Conservation (phyloP, 1,284 basidiomycete species). For the Marasmius sp. region DNA sequence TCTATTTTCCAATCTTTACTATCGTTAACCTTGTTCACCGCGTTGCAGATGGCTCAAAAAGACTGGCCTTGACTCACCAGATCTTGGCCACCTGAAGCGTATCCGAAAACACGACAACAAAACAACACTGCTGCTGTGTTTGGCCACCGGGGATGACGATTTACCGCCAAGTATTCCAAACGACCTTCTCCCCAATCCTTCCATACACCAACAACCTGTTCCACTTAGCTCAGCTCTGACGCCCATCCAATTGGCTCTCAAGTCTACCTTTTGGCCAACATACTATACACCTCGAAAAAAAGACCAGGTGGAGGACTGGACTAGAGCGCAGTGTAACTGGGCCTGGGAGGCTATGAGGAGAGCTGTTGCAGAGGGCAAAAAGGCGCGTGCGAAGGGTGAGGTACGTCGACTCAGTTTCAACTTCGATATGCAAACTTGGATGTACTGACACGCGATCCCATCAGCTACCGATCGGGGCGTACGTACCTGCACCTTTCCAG, state of each 20-base stretch:
- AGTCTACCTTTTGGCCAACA: slow-evolving; percentile 81
- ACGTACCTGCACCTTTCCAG: slow-evolving; percentile 63
- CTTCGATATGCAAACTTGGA: not conserved
- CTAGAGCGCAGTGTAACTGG: slow-evolving; percentile 65
- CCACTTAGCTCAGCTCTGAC: slow-evolving; percentile 77
- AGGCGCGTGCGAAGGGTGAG: slow-evolving; percentile 52
- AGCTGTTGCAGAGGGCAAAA: slow-evolving; percentile 51
- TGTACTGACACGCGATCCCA: not conserved
- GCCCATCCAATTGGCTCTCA: slow-evolving; percentile 61
- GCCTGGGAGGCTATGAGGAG: slow-evolving; percentile 67
- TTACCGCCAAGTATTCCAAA: slow-evolving; percentile 35
- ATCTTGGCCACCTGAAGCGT: slow-evolving; percentile 79
- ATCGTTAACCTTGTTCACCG: slow-evolving; percentile 3
- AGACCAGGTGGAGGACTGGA: slow-evolving; percentile 69
- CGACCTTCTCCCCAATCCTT: slow-evolving; percentile 34
- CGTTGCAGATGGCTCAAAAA: slow-evolving; percentile 62
- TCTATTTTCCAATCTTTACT: not conserved
- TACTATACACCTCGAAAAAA: slow-evolving; percentile 73
- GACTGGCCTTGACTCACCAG: slow-evolving; percentile 55
- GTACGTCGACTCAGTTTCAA: slow-evolving; percentile 34
- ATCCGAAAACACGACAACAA: slow-evolving; percentile 56
- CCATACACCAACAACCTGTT: slow-evolving; percentile 61
- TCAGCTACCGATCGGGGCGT: slow-evolving; percentile 76
- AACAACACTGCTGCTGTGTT: slow-evolving; percentile 54
- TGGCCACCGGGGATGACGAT: slow-evolving; percentile 22